Evolutionary conservation across 1,284 basidiomycete genomes (phyloP).

Genomic region (Microbotryum intermedium): DNA sequence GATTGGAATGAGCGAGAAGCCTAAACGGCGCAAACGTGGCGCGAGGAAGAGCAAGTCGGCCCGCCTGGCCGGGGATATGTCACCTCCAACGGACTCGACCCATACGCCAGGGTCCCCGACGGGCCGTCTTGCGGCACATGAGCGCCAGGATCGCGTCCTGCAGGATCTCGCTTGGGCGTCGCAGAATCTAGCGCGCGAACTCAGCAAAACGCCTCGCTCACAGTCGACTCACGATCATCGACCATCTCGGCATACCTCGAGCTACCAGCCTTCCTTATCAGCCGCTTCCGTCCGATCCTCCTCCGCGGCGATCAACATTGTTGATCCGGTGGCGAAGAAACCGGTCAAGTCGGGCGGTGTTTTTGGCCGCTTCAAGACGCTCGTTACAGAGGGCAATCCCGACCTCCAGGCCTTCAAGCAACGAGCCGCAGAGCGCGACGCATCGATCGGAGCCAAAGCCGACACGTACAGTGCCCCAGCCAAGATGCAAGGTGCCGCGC

Average conservation of each 20-base stretch:
- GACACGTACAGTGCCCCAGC: conserved; percentile 31
- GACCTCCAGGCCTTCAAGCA: conserved; percentile 34
- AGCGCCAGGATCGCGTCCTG: conserved; percentile 37
- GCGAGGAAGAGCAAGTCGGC: conserved; percentile 49
- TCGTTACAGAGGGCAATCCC: conserved; percentile 33
- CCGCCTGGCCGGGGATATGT: conserved; percentile 11
- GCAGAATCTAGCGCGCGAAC: conserved; percentile 71
- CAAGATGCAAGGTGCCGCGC: conserved; percentile 27
- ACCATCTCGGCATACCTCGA: conserved; percentile 2
- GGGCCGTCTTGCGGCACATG: conserved; percentile 1
- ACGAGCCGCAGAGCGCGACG: conserved; percentile 30
- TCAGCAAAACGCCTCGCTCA: conserved; percentile 49
- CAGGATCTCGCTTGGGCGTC: conserved; percentile 67
- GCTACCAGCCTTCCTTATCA: conserved; percentile 5
- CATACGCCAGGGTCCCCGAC: conserved; percentile 5
- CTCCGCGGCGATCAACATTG: not conserved
- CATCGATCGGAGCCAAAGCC: conserved; percentile 21
- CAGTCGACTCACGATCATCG: conserved; percentile 3
- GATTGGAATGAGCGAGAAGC: conserved; percentile 40
- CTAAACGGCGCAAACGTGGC: conserved; percentile 68
- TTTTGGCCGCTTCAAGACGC: conserved; percentile 29
- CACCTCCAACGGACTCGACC: not conserved
- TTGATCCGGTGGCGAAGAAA: not conserved
- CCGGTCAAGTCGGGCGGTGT: conserved; percentile 16
- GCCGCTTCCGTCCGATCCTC: conserved; percentile 6